phyloP scores from a whole-genome alignment of 257 asterid genomes.

The Solanum corneliomulleri region DNA sequence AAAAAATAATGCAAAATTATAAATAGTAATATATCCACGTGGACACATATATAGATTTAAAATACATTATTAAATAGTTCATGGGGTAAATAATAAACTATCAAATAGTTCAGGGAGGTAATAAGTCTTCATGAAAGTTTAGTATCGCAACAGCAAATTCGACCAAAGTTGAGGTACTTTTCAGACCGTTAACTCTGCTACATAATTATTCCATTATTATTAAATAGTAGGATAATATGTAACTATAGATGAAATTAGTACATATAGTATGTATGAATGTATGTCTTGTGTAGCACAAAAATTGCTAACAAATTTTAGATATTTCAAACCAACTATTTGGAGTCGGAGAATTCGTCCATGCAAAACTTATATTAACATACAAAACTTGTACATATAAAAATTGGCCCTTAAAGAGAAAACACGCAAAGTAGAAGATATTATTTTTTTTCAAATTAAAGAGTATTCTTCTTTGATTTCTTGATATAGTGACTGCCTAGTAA shows the following conservation, averaged over 20 bases:
- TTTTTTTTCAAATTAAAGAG: neutral
- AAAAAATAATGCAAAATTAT: too few relatives aligned
- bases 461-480: neutral
- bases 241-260: neutral
- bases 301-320: too few relatives aligned
- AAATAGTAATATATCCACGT: too few relatives aligned
- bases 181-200: neutral
- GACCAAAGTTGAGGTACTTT: accelerated
- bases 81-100: too few relatives aligned
- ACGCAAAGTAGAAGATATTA: neutral
- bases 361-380: neutral
- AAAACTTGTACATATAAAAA: neutral
- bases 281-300: neutral
- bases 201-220: too few relatives aligned
- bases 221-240: too few relatives aligned
- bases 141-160: too few relatives aligned
- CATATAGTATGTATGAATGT: neutral
- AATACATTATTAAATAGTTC: too few relatives aligned
- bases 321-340: neutral
- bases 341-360: neutral
- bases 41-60: too few relatives aligned
- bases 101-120: too few relatives aligned
- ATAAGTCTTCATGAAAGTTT: too few relatives aligned
- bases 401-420: neutral
- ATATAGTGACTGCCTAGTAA: neutral